Conservation (phyloP, 2,329 filamentous ascomycete species). For the Trichoderma atrobrunneum region DNA sequence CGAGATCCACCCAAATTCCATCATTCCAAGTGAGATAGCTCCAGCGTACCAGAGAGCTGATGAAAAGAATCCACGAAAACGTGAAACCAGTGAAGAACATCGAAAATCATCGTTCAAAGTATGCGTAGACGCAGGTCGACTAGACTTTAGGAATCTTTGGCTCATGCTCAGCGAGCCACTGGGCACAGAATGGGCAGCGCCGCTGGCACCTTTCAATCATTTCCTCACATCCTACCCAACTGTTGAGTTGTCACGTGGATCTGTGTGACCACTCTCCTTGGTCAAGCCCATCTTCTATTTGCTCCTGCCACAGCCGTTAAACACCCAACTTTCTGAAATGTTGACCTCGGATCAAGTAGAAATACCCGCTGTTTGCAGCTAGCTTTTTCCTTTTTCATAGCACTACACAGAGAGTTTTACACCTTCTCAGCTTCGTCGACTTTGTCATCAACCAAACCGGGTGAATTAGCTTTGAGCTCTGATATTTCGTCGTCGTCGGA, state of each 20-base stretch:
- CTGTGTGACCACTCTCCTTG: not conserved
- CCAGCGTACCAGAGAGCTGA: not conserved
- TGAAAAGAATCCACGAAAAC: not conserved
- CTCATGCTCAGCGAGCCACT: constrained; percentile 37
- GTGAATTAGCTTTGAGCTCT: constrained; percentile 47
- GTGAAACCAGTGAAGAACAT: constrained; percentile 56
- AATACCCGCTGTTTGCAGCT: not conserved
- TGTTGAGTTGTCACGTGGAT: not conserved
- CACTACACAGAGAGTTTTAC: not conserved
- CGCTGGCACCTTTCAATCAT: constrained; percentile 42
- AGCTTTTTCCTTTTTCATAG: not conserved
- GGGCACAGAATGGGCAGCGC: constrained; percentile 25
- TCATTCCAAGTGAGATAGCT: not conserved
- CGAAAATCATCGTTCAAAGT: constrained; percentile 54
- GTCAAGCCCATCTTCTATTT: not conserved
- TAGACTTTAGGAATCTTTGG: constrained; percentile 52
- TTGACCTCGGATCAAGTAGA: too few relatives aligned
- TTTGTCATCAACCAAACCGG: constrained; percentile 45
- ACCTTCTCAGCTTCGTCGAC: not conserved
- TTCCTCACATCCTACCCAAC: constrained; percentile 54
- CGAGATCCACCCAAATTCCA: not conserved
- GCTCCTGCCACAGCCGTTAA: not conserved
- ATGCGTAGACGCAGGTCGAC: constrained; percentile 30
- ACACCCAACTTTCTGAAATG: too few relatives aligned
- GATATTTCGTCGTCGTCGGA: constrained; percentile 59